Base-by-base conservation (phyloP, 2,329 filamentous ascomycete genomes). In the Blumeria graminis region DNA sequence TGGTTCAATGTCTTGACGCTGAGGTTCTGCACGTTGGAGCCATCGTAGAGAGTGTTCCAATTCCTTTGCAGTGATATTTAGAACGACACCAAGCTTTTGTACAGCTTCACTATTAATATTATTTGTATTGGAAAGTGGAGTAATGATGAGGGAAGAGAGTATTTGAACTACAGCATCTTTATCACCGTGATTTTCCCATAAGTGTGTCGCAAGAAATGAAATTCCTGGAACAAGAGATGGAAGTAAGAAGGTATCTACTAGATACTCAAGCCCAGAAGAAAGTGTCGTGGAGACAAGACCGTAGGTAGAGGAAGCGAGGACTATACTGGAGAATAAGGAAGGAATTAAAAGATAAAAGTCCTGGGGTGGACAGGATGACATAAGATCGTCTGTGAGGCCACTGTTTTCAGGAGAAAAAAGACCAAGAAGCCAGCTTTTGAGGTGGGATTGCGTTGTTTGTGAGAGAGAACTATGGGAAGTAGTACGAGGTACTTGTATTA, bases 261-360 rank as follows among this genome's bases (percentile, higher is more conserved):
- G 72, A 63, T 88, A 87, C 68, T 90, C 86, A 6, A 92, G 71
- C 1, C 86, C 86, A 11, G 78, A 77, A 65, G 83, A 86, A 0
- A 92, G 73, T 38, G 74, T 77, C 41, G 88, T 82, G 48, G 86
- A 77, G 0, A 76, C 76, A 4, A 93, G 68, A 43, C 77, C 72
- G 6, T 79, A 79, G 1, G 74, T 74, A n/a, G 77, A 76, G 61
- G 80, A 80, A 0, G 84, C 86, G 38, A 83, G 71, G 0, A 87
- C 76, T 45, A 83, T 86, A 61, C 87, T 82, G 61, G 82, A 76
- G 65, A 90, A 88, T 0, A 92, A 70, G 0, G 84, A 82, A 1
- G 86, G 83, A 13, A 88, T 79, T 3, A 92, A 73, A 16, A 85
- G 70, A 63, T 90, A 90, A 65, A 92, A 92, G 41, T 88, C 81